These are phyloP conservation scores for Pulveroboletus sp. DNA, from an alignment of 768 basidiomycete genomes.

Conservation along the genomic window DNA sequence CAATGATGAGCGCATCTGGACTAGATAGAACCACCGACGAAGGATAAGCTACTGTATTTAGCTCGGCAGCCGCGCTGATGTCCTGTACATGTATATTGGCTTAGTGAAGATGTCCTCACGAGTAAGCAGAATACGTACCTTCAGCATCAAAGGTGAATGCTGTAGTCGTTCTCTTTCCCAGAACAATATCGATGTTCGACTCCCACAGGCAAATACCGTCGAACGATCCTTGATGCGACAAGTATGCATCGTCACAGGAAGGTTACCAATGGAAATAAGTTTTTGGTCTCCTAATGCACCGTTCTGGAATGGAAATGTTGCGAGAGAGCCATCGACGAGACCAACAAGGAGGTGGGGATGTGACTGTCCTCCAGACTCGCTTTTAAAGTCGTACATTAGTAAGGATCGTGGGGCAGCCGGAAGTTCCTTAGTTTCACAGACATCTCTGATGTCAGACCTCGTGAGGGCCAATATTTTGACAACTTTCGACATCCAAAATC, in stretches of 20 bases:
- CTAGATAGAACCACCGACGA: constrained; percentile 59
- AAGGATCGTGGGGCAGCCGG: constrained; percentile 43
- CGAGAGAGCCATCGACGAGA: constrained; percentile 69
- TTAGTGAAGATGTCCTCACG: background rate
- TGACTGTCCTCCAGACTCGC: constrained; percentile 33
- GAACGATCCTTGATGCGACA: constrained; percentile 51
- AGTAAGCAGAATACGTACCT: constrained; percentile 36
- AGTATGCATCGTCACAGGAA: constrained; percentile 59
- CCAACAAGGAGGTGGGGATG: constrained; percentile 66
- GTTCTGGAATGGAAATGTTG: constrained; percentile 48
- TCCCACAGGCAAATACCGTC: constrained; percentile 69
- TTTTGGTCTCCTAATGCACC: constrained; percentile 46
- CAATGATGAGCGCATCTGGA: constrained; percentile 54
- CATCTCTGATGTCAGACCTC: constrained; percentile 15
- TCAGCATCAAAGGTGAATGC: constrained; percentile 69
- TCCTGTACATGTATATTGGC: constrained; percentile 36
- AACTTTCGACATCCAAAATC: constrained; percentile 69
- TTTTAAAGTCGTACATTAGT: constrained; percentile 58
- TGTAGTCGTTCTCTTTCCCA: constrained; percentile 61
- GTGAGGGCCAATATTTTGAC: constrained; percentile 52
- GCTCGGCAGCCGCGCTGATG: constrained; percentile 45
- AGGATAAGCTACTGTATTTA: constrained; percentile 48
- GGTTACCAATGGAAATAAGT: constrained; percentile 57
- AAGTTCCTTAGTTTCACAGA: constrained; percentile 32
- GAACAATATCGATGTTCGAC: constrained; percentile 63